Conservation (phyloP, 176 grass and related monocot species). For the Aegilops bicornis region DNA sequence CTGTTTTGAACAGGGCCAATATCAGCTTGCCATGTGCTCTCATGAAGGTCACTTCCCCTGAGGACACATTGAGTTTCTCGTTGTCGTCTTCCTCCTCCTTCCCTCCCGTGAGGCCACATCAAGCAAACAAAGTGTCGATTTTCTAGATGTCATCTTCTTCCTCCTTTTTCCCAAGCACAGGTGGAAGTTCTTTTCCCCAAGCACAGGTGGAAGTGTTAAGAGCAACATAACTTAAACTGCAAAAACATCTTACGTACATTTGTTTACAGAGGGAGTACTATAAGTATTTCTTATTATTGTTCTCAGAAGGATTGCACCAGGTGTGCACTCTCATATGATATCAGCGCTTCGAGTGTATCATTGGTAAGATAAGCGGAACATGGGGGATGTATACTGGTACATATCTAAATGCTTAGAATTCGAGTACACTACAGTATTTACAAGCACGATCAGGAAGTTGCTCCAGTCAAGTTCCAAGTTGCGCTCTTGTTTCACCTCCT, state of each 20-base stretch:
- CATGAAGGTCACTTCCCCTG: background rate
- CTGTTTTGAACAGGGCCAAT: no score
- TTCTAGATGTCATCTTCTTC: background rate
- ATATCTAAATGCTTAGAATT: background rate
- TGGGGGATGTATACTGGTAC: background rate
- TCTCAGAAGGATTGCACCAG: background rate
- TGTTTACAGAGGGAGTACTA: no score
- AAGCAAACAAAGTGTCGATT: background rate
- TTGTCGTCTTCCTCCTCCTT: no score
- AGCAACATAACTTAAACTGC: background rate
- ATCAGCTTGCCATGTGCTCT: background rate
- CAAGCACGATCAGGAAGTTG: background rate
- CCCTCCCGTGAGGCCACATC: background rate
- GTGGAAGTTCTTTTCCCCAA: background rate
- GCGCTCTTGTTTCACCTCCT: background rate
- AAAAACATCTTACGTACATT: no score
- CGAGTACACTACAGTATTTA: conserved; percentile 4
- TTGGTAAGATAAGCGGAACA: background rate
- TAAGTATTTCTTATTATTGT: background rate
- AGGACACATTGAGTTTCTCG: no score
- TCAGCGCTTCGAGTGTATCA: background rate
- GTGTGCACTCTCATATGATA: background rate
- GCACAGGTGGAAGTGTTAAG: background rate
- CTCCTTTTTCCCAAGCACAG: background rate
- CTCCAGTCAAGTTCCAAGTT: background rate